Evolutionary conservation across 1,284 basidiomycete species (phyloP).

Genomic region (Cryptococcus maquisensis): DNA sequence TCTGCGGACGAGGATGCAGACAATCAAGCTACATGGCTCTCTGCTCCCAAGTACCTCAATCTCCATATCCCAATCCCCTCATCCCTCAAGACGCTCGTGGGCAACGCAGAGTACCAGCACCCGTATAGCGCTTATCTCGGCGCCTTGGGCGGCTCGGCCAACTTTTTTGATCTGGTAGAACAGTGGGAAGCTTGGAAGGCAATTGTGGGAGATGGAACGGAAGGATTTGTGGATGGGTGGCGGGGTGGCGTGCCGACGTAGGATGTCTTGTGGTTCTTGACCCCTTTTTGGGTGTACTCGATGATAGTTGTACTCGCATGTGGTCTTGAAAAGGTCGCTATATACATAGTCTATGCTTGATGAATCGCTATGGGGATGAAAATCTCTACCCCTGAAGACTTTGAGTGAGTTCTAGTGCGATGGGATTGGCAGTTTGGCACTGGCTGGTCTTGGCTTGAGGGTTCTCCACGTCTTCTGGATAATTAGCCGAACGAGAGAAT

Average conservation of each 20-base stretch:
- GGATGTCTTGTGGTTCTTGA: background rate
- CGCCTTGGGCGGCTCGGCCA: slow-evolving; percentile 12
- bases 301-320: too few relatives aligned
- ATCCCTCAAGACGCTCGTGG: slow-evolving; percentile 23
- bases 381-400: too few relatives aligned
- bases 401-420: too few relatives aligned
- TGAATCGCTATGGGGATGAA: too few relatives aligned
- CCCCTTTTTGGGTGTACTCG: too few relatives aligned
- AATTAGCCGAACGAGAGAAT: too few relatives aligned
- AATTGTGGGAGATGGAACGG: background rate
- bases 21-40: background rate
- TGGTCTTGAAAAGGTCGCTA: too few relatives aligned
- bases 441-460: too few relatives aligned
- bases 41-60: slow-evolving; percentile 1
- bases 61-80: slow-evolving; percentile 23
- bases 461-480: too few relatives aligned
- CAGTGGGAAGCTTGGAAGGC: slow-evolving; percentile 18
- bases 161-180: slow-evolving; percentile 39
- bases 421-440: too few relatives aligned
- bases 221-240: slow-evolving; percentile 3
- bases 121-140: too few relatives aligned
- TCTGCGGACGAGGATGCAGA: background rate
- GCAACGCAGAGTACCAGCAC: background rate
- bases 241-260: slow-evolving; percentile 12
- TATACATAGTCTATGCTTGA: too few relatives aligned